These are phyloP conservation scores for Fraxinus albicans DNA, from an alignment of 305 asterid species.

Conservation along the genomic window DNA sequence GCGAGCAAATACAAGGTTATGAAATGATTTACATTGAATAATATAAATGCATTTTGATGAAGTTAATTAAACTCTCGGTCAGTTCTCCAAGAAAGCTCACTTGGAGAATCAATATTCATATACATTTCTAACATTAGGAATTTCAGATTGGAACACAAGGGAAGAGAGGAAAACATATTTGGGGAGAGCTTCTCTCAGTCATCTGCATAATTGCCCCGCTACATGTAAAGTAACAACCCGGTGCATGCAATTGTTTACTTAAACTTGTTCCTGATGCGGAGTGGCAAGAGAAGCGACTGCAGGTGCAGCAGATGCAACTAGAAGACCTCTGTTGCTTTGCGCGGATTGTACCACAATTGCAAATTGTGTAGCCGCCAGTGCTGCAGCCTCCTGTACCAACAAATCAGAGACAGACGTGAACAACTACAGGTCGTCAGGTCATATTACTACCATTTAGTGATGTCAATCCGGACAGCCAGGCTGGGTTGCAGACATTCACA, in stretches of 20 bases:
- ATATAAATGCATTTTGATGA: not conserved
- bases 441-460: not conserved
- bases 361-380: constrained; percentile 77
- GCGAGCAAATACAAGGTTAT: not conserved
- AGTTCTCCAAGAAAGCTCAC: not conserved
- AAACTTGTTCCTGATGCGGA: constrained; percentile 50
- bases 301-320: constrained; percentile 48
- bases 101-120: not conserved
- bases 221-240: not conserved
- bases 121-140: not conserved
- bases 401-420: not conserved
- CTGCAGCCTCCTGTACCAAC: constrained; percentile 77
- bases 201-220: not conserved
- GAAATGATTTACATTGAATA: not conserved
- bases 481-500: not conserved
- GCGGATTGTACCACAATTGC: constrained; percentile 83
- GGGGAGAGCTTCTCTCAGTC: not conserved
- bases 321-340: constrained; percentile 61
- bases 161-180: not conserved
- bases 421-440: not conserved
- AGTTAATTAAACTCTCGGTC: not conserved
- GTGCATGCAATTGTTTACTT: not conserved
- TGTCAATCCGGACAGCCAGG: not conserved
- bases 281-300: constrained; percentile 27
- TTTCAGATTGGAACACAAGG: not conserved